Evolutionary conservation across 106 monocot species (phyloP), one percentile per base, ranked within the genome.

Genomic region (Iris macrosiphon): DNA sequence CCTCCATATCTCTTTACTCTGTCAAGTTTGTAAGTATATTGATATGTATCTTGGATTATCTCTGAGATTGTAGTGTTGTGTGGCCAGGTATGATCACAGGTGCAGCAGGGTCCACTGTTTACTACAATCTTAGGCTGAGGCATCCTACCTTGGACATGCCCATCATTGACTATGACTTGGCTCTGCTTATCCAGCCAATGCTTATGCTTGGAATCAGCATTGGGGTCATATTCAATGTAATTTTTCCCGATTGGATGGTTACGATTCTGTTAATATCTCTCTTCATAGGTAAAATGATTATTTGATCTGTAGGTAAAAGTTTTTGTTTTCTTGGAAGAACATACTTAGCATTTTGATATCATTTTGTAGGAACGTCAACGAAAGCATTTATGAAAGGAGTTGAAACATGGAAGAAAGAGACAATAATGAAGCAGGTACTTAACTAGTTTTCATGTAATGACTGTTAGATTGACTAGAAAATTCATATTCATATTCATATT

Each of bases 381-480:
- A 91, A 81, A 72, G 85, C 90, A 30, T 91, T 81, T 33, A 35
- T 78, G 19, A 85, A 66, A 57, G 90, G 90, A 3, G 56, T 79
- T 53, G 85, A 84, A 56, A 72, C 78, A 62, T 91, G 90, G 90
- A 85, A 81, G 66, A 91, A 81, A 55, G 90, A 91, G 65, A 81
- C 85, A 21, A 51, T 85, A 9, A 43, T 75, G 13, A 83, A 76
- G 64, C 70, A 63, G 66, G 83, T 85, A 40, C 14, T 44, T 46
- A 46, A 41, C 34, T 39, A 20, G 26, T 8, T 35, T 61, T 52
- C 8, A 12, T 48, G 7, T 55, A 3, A 7, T 19, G 48, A 17
- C 8, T 33, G 3, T 10, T 44, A n/a, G 10, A 23, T 24, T 35
- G 7, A 35, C n/a, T n/a, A n/a, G n/a, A n/a, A n/a, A n/a, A n/a